Percentiles rank a stretch among this genome's conserved stretches.
Conservation (phyloP, 2,329 filamentous ascomycete species). For the Aspergillus calidoustus region DNA sequence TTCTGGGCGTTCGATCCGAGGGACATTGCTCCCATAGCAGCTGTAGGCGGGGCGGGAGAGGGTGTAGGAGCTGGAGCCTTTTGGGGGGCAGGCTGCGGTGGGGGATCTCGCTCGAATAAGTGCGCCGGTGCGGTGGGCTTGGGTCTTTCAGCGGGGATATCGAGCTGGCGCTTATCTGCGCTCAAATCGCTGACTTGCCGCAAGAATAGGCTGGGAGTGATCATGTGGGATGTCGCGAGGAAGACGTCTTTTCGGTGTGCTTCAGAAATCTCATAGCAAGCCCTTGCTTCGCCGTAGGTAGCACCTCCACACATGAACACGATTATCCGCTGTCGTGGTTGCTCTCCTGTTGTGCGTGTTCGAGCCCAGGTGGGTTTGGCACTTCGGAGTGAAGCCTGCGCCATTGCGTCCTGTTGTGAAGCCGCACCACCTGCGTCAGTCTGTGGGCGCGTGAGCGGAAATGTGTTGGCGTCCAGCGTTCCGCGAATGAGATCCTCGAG, state of each 20-base stretch:
- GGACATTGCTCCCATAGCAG: slow-evolving; percentile 43
- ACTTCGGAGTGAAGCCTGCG: slow-evolving; percentile 78
- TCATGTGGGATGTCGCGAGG: slow-evolving; percentile 88
- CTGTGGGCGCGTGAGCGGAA: slow-evolving; percentile 75
- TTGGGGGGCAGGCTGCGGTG: slow-evolving; percentile 39
- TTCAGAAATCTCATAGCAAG: slow-evolving; percentile 84
- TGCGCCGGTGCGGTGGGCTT: slow-evolving; percentile 82
- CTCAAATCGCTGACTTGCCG: slow-evolving; percentile 82
- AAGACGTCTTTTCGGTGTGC: slow-evolving; percentile 80
- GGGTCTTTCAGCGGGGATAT: slow-evolving; percentile 80
- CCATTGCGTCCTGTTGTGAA: slow-evolving; percentile 54
- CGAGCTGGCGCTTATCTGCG: slow-evolving; percentile 73
- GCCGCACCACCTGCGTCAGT: slow-evolving; percentile 51
- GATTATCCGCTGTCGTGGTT: slow-evolving; percentile 87
- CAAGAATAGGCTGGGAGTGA: slow-evolving; percentile 80
- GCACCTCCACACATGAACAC: slow-evolving; percentile 96
- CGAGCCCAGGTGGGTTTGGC: slow-evolving; percentile 96
- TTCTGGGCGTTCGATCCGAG: slow-evolving; percentile 47
- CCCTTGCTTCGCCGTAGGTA: slow-evolving; percentile 86
- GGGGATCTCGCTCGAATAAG: slow-evolving; percentile 74
- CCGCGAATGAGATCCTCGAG: slow-evolving; percentile 75
- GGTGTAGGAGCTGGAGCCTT: slow-evolving; percentile 28
- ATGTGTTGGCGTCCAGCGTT: slow-evolving; percentile 66
- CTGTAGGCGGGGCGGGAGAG: slow-evolving; percentile 35
- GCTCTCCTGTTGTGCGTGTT: slow-evolving; percentile 71